A percentile compares a stretch with the other conserved stretches of the same genome.
Conservation (phyloP, 2,329 filamentous ascomycete genomes). For the Graphilbum fragrans region DNA sequence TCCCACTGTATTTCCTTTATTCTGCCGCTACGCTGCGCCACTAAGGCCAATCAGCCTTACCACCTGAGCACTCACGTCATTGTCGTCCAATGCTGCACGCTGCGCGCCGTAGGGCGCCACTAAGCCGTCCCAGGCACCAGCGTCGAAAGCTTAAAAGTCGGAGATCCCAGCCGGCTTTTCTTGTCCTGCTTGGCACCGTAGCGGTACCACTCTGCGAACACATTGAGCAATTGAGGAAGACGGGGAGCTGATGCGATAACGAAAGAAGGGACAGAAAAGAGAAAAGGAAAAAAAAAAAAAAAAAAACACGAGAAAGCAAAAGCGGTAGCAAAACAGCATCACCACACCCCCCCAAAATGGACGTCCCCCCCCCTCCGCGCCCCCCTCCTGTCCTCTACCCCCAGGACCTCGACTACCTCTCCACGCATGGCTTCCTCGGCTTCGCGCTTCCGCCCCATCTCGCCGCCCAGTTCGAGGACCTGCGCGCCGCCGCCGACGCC, state of each 20-base stretch:
- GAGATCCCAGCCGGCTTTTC: no score
- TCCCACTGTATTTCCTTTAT: no score
- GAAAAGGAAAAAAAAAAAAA: background rate
- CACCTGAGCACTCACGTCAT: no score
- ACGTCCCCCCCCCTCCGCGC: constrained; percentile 5
- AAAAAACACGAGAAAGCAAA: constrained; percentile 1
- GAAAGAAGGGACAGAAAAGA: constrained; percentile 1
- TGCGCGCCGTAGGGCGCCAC: no score
- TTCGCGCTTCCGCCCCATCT: constrained; percentile 8
- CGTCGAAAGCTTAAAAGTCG: no score
- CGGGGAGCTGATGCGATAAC: background rate
- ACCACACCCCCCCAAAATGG: constrained; percentile 1
- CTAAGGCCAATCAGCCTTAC: no score
- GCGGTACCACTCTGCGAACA: no score
- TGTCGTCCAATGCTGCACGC: no score
- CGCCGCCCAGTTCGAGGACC: background rate
- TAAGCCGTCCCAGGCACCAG: no score
- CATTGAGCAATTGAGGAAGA: no score
- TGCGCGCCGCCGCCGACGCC: constrained; percentile 5
- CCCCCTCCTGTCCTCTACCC: constrained; percentile 11
- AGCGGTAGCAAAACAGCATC: background rate
- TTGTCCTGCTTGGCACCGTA: no score
- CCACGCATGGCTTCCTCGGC: constrained; percentile 10
- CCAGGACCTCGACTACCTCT: constrained; percentile 9
- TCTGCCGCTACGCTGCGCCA: no score